Conservation (phyloP, 2,329 filamentous ascomycete species). For the Zymoseptoria brevis region DNA sequence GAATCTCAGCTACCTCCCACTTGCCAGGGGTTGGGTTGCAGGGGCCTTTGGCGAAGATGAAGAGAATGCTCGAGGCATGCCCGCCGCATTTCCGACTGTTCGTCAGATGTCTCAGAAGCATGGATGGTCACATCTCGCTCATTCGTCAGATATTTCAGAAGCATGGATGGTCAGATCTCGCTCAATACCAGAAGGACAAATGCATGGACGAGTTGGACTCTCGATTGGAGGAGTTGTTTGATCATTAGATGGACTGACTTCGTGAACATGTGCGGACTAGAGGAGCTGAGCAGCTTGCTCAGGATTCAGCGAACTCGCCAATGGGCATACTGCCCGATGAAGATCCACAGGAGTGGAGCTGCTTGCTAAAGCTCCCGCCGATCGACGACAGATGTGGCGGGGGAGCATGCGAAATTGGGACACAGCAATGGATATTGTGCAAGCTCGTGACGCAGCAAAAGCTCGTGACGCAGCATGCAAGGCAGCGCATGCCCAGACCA, state of each 20-base stretch:
- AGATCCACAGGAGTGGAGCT: too few relatives aligned
- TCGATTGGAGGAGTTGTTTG: background rate
- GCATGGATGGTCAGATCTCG: background rate
- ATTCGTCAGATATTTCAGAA: background rate
- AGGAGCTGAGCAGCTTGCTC: too few relatives aligned
- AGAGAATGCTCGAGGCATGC: too few relatives aligned
- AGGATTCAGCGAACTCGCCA: too few relatives aligned
- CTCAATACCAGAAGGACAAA: background rate
- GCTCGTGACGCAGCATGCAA: background rate
- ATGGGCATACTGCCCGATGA: too few relatives aligned
- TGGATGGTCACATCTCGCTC: background rate
- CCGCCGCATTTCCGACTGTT: background rate
- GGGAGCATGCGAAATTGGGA: too few relatives aligned
- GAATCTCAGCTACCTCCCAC: background rate
- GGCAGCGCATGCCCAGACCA: too few relatives aligned
- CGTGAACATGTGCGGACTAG: too few relatives aligned
- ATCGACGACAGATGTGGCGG: too few relatives aligned
- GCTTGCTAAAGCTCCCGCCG: too few relatives aligned
- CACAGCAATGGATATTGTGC: too few relatives aligned
- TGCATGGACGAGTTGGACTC: background rate
- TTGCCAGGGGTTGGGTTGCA: background rate
- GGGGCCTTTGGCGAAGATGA: background rate
- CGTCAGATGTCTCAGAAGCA: background rate
- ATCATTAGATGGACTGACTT: background rate
- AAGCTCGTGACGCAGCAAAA: background rate